Evolutionary conservation across 192 early-diverging fungal genomes (phyloP).

Genomic region (Spizellomyces punctatus): DNA sequence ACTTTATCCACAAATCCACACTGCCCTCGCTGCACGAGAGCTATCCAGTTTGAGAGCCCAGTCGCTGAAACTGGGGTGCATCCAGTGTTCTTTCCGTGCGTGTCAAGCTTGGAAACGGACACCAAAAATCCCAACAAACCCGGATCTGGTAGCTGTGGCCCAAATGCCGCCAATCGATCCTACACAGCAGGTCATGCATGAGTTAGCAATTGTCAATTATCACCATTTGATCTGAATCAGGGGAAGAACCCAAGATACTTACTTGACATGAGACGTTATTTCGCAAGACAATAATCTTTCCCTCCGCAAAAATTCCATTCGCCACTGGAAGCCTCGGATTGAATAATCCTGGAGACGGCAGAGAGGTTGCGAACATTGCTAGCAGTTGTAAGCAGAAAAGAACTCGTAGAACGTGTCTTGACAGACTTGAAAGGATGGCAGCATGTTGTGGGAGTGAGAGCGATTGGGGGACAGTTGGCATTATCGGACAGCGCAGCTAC

Average conservation of each 20-base stretch:
- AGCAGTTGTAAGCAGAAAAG: slow-evolving; percentile 2
- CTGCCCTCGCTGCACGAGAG: slow-evolving; percentile 78
- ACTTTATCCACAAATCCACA: slow-evolving; percentile 93
- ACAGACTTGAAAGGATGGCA: background rate
- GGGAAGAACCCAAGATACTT: background rate
- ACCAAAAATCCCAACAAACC: slow-evolving; percentile 73
- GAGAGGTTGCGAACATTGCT: background rate
- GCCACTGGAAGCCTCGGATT: too few relatives aligned
- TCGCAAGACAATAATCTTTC: slow-evolving; percentile 15
- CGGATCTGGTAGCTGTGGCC: slow-evolving; percentile 72
- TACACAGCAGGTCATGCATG: background rate
- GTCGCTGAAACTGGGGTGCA: slow-evolving; percentile 2
- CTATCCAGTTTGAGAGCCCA: slow-evolving; percentile 65
- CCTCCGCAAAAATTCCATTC: slow-evolving; percentile 9
- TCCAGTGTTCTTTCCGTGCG: slow-evolving; percentile 57
- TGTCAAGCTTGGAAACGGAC: slow-evolving; percentile 53
- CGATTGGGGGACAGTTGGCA: background rate
- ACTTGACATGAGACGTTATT: slow-evolving; percentile 26
- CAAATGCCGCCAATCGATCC: slow-evolving; percentile 86
- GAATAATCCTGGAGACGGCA: slow-evolving; percentile 1
- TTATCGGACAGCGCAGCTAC: too few relatives aligned
- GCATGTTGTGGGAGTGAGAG: background rate
- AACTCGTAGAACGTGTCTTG: background rate
- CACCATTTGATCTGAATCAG: background rate
- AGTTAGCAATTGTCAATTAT: background rate